Base-by-base conservation (phyloP, 805 yeast genomes). In the Wickerhamomyces silvicola region DNA sequence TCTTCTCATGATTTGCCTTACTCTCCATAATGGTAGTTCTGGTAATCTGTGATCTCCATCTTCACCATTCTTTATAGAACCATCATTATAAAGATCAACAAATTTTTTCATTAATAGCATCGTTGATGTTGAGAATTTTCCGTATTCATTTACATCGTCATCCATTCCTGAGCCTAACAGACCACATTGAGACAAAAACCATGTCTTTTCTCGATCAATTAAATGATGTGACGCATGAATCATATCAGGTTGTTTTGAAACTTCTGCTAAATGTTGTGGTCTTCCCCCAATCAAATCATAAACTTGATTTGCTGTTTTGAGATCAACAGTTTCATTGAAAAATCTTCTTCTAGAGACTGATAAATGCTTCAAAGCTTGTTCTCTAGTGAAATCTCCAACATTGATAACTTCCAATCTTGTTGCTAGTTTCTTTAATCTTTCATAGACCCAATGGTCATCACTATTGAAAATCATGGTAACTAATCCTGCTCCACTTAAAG, bases 401-500 rank as follows among this genome's bases (percentile, higher is more conserved):
- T 80, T 76, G 32, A 84, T 60, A 15, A 82, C 75, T 33, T 84
- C 92, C 27, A 84, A 56, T 21, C 90, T 65, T 0, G 94, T 84
- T 0, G 87, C 84, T 13, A 80, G 60, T 33, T 68, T 68, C 46
- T 79, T 80, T 41, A 84, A 60, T 35, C 86, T 72, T 45, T 83
- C 92, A 52, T 81, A 84, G 2, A 84, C 69, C 94, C 94, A 84
- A 56, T 84, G 84, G 47, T 84, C 94, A 53, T 83, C 94, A 39
- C 83, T 73, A 46, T 81, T 81, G 62, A 83, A 82, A 10, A 83
- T 63, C 57, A 82, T 72, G 0, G 68, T 63, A 2, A 53, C 48
- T 9, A 56, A 33, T 2, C 58, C 60, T 17, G 87, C 70, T 2
- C 90, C 90, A 38, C 86, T 70, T 24, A 84, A 62, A 10, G 75